These are phyloP conservation scores for Casuarina glauca DNA, from an alignment of 306 rosid species.

Conservation along the genomic window DNA sequence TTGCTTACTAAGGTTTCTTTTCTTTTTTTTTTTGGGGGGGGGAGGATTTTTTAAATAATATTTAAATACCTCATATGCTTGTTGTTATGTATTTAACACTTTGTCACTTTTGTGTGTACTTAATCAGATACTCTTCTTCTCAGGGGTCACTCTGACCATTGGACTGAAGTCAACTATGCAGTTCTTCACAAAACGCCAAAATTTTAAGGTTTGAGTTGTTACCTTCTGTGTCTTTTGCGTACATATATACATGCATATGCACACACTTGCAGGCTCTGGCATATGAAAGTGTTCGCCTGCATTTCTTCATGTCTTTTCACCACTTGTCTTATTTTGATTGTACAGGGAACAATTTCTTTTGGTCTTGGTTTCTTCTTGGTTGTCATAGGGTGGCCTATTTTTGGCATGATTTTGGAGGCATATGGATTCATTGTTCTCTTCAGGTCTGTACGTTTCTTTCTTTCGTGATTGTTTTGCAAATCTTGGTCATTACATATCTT, in stretches of 20 bases:
- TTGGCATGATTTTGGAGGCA: conserved; percentile 92
- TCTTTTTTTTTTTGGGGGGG: background rate
- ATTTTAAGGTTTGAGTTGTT: conserved; percentile 63
- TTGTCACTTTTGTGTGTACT: conserved; percentile 31
- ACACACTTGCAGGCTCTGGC: background rate
- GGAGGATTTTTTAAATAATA: too few species aligned
- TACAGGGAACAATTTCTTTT: conserved; percentile 91
- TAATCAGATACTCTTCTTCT: conserved; percentile 88
- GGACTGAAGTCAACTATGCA: conserved; percentile 92
- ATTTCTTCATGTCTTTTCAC: conserved; percentile 4
- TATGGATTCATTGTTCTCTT: conserved; percentile 88
- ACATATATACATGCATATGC: background rate
- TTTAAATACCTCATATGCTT: conserved; percentile 7
- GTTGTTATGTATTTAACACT: conserved; percentile 33
- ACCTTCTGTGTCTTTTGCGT: conserved; percentile 11
- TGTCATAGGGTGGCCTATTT: conserved; percentile 90
- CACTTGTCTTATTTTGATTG: conserved; percentile 11
- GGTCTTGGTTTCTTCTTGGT: conserved; percentile 88
- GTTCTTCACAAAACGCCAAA: conserved; percentile 91
- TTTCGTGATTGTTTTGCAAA: conserved; percentile 3
- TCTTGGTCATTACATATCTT: conserved; percentile 13
- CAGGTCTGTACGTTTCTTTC: conserved; percentile 53
- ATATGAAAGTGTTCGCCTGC: background rate
- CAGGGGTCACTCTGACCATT: conserved; percentile 92
- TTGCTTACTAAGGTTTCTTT: conserved; percentile 14